These are phyloP conservation scores for Aspergillus sergii DNA, from an alignment of 2,329 filamentous ascomycete genomes.

Conservation along the genomic window DNA sequence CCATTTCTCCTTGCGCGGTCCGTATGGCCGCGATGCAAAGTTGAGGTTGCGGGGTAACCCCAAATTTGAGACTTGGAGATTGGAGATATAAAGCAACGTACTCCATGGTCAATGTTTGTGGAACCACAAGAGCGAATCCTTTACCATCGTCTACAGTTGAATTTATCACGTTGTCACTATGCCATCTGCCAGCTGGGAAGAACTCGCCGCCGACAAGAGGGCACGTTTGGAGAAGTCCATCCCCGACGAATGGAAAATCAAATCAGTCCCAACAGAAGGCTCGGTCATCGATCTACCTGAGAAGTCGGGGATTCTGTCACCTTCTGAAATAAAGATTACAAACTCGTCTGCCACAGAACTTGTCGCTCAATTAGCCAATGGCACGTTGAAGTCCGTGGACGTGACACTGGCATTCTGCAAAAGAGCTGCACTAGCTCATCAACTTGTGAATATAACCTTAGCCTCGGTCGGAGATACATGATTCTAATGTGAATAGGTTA, in stretches of 20 bases:
- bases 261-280: background rate
- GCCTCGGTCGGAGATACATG: background rate
- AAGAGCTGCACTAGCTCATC: constrained; percentile 25
- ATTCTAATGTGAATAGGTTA: background rate
- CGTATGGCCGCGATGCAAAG: background rate
- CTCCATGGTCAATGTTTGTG: background rate
- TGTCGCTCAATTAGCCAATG: constrained; percentile 9
- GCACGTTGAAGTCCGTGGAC: constrained; percentile 21
- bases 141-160: background rate
- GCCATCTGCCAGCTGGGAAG: background rate
- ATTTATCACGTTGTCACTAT: background rate
- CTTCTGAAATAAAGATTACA: background rate
- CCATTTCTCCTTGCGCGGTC: background rate
- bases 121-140: background rate
- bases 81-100: background rate
- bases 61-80: background rate
- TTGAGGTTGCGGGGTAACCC: background rate
- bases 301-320: background rate
- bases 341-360: background rate
- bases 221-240: background rate
- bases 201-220: background rate
- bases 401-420: constrained; percentile 29
- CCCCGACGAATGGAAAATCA: background rate
- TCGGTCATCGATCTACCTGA: background rate
- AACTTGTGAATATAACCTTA: constrained; percentile 14